Evolutionary conservation across 1,139 yeast genomes (phyloP), one percentile per base, ranked within the genome.

Genomic region (Blastobotrys apis): DNA sequence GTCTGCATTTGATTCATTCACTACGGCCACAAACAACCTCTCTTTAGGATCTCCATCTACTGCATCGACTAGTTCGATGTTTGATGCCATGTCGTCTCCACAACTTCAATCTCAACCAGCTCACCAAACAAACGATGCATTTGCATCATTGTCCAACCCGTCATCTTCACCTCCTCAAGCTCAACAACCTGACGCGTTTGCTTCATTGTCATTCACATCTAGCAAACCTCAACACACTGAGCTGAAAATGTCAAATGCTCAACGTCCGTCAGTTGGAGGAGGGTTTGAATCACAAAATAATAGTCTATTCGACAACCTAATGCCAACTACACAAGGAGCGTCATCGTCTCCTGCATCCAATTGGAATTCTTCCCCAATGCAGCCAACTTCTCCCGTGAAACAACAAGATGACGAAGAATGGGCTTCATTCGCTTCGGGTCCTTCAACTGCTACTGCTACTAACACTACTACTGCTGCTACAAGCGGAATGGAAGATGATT

Each of bases 401-500:
- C 12, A 25, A 25, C 27, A 8, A 9, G 27, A 12, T 17, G 41
- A 52, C 34, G 53, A 60, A 49, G 53, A 57, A 34, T 53, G 61
- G 60, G 51, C 53, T 4, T 45, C 55, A 13, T 58, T 55, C 43
- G 43, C 55, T 23, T 52, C 57, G 5, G 56, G 57, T 9, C 55
- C 63, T 30, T 44, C 60, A 33, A 48, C 60, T 30, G 47, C 56
- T 12, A 44, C 53, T 3, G 47, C 61, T 31, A 48, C 60, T 26
- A 39, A 55, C 10, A 45, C 53, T 17, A 46, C 56, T 12, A 44
- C 53, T 3, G 47, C 61, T 31, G 48, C 60, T 27, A 40, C 54
- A 10, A 45, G 53, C 19, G 68, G 73, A 5, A 61, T 73, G 34
- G 83, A 77, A 48, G 87, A 82, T 50, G 90, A 83, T 52, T 66